These are phyloP conservation scores for Candolleomyces efflorescens DNA, from an alignment of 768 basidiomycete species.

Conservation along the genomic window DNA sequence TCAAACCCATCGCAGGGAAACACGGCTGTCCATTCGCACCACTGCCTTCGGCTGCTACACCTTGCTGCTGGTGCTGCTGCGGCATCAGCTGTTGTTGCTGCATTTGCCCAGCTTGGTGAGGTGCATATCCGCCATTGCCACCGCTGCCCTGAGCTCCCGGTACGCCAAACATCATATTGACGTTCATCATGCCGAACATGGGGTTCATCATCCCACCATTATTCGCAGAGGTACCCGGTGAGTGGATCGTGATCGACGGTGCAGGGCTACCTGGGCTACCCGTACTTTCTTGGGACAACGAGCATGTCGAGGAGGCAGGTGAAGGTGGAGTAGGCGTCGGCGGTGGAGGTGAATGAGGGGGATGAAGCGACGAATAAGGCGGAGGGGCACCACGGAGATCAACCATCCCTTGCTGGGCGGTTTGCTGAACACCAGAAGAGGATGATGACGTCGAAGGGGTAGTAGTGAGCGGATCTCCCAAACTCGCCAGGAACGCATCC, in stretches of 20 bases:
- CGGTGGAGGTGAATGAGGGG: background rate
- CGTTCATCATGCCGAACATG: slow-evolving; percentile 11
- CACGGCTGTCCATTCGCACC: background rate
- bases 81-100: background rate
- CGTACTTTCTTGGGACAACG: background rate
- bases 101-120: background rate
- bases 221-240: background rate
- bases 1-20: slow-evolving; percentile 1
- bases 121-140: background rate
- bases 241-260: background rate
- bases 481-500: slow-evolving; percentile 8
- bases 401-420: background rate
- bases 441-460: background rate
- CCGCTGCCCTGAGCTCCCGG: background rate
- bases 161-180: slow-evolving; percentile 10
- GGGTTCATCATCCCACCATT: slow-evolving; percentile 2
- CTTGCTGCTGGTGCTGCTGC: background rate
- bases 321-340: slow-evolving; percentile 2
- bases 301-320: slow-evolving; percentile 1
- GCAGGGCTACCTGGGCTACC: background rate
- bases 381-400: background rate
- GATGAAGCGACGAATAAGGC: background rate
- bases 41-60: background rate
- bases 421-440: background rate
- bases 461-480: background rate